Conservation (phyloP, 495 filamentous ascomycete species). For the Penicillium samsonianum region DNA sequence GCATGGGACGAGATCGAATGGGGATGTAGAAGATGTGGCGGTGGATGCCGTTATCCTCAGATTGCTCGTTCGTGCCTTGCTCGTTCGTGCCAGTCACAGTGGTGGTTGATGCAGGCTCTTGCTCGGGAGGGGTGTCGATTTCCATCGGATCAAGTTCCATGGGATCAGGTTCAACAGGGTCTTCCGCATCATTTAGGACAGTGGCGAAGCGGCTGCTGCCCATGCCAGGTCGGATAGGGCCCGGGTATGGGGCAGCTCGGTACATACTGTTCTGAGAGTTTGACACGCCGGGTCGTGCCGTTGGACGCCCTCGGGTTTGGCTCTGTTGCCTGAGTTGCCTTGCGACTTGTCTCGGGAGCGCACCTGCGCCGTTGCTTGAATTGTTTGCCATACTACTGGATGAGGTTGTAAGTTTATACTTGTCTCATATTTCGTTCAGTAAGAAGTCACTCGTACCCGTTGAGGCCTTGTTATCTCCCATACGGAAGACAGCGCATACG, state of each 20-base stretch:
- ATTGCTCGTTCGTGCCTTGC: background rate
- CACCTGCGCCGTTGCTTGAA: background rate
- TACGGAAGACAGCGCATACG: background rate
- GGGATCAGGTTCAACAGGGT: background rate
- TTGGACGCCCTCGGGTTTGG: background rate
- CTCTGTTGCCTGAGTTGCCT: background rate
- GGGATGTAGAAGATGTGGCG: background rate
- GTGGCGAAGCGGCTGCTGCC: background rate
- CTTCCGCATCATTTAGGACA: background rate
- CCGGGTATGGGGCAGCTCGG: background rate
- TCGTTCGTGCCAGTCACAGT: background rate
- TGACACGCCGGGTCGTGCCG: background rate
- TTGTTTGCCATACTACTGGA: background rate
- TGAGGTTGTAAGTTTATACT: background rate
- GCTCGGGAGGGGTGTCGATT: background rate
- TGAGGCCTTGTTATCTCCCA: background rate
- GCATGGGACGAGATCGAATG: background rate
- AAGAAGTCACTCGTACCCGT: background rate
- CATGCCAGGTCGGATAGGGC: background rate
- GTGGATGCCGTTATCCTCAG: background rate
- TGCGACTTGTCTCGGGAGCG: background rate
- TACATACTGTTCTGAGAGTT: background rate
- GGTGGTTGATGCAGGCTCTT: background rate
- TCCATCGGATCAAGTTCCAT: background rate
- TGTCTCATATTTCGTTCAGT: background rate